Conservation (phyloP, 2,329 filamentous ascomycete genomes). For the Verticillium albo-atrum region DNA sequence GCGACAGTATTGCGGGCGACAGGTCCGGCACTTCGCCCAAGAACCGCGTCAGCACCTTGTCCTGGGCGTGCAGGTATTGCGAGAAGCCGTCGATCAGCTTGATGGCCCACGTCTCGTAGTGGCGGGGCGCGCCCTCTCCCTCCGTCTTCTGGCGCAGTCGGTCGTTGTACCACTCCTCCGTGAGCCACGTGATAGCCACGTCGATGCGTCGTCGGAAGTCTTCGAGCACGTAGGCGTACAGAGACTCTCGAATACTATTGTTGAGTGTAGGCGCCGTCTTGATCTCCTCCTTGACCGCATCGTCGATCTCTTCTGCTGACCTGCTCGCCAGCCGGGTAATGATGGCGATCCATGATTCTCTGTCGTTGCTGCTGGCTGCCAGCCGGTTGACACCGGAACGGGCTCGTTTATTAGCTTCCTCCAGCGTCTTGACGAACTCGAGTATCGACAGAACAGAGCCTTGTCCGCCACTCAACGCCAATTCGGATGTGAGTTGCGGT, state of each 20-base stretch:
- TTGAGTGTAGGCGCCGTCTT: slow-evolving; percentile 45
- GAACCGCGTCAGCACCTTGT: slow-evolving; percentile 87
- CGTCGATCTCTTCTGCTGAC: slow-evolving; percentile 63
- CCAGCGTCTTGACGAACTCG: slow-evolving; percentile 67
- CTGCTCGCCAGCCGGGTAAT: slow-evolving; percentile 82
- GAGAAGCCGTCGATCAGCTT: slow-evolving; percentile 85
- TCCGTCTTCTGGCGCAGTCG: slow-evolving; percentile 37
- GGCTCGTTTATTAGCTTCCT: slow-evolving; percentile 59
- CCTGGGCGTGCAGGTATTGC: slow-evolving; percentile 84
- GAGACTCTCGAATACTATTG: slow-evolving; percentile 69
- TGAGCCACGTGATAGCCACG: slow-evolving; percentile 88
- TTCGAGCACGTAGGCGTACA: slow-evolving; percentile 84
- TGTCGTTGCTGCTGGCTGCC: slow-evolving; percentile 77
- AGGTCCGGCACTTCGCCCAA: slow-evolving; percentile 86
- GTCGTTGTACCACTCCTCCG: slow-evolving; percentile 98
- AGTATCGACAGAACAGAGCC: slow-evolving; percentile 75
- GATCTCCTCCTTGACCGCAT: slow-evolving; percentile 53
- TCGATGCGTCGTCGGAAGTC: slow-evolving; percentile 90
- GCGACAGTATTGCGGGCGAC: slow-evolving; percentile 64
- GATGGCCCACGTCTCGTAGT: slow-evolving; percentile 77
- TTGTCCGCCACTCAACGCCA: slow-evolving; percentile 70
- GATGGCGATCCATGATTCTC: slow-evolving; percentile 88
- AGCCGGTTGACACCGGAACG: slow-evolving; percentile 77
- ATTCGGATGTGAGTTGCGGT: slow-evolving; percentile 64
- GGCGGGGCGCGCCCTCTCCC: slow-evolving; percentile 44